Percentiles rank a stretch among this genome's conserved stretches.
Conservation (phyloP, 345 rosid species). For the Heritiera littoralis region DNA sequence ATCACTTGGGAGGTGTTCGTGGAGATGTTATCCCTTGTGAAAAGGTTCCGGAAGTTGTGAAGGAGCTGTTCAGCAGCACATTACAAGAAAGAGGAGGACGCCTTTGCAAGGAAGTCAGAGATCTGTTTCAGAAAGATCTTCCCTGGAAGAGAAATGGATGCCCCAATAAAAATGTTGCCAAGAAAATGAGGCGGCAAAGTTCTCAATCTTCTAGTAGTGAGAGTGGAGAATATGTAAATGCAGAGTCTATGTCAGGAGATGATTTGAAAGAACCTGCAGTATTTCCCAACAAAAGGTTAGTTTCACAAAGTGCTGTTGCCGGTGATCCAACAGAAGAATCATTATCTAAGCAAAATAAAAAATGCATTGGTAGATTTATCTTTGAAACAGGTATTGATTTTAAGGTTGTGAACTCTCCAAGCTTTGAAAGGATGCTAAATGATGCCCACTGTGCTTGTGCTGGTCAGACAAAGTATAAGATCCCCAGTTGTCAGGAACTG, state of each 20-base stretch:
- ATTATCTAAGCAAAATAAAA: slow-evolving; percentile 27
- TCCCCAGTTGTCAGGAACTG: slow-evolving; percentile 36
- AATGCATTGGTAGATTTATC: slow-evolving; percentile 43
- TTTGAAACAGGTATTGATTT: slow-evolving; percentile 47
- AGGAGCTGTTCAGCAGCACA: slow-evolving; percentile 29
- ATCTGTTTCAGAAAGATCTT: slow-evolving; percentile 22
- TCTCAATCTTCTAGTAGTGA: slow-evolving; percentile 7
- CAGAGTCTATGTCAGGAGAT: slow-evolving; percentile 16
- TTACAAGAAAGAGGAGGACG: slow-evolving; percentile 6
- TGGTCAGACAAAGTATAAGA: slow-evolving; percentile 21
- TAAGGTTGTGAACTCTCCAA: slow-evolving; percentile 37
- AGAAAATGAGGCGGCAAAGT: slow-evolving; percentile 19
- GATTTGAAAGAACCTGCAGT: slow-evolving; percentile 21
- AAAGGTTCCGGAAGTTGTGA: slow-evolving; percentile 41
- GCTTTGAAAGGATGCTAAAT: slow-evolving; percentile 42
- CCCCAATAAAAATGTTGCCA: slow-evolving; percentile 11
- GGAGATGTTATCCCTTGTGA: slow-evolving; percentile 43
- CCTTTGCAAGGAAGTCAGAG: slow-evolving; percentile 22
- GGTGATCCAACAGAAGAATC: slow-evolving; percentile 16
- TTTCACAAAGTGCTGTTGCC: slow-evolving; percentile 1
- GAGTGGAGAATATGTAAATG: not conserved
- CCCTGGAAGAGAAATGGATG: slow-evolving; percentile 29
- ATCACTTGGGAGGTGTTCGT: slow-evolving; percentile 53
- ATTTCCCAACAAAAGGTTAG: slow-evolving; percentile 4
- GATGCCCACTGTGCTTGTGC: slow-evolving; percentile 3